These are phyloP conservation scores for Hexamita inflata DNA, from an alignment of 208 protist genomes.

Conservation along the genomic window DNA sequence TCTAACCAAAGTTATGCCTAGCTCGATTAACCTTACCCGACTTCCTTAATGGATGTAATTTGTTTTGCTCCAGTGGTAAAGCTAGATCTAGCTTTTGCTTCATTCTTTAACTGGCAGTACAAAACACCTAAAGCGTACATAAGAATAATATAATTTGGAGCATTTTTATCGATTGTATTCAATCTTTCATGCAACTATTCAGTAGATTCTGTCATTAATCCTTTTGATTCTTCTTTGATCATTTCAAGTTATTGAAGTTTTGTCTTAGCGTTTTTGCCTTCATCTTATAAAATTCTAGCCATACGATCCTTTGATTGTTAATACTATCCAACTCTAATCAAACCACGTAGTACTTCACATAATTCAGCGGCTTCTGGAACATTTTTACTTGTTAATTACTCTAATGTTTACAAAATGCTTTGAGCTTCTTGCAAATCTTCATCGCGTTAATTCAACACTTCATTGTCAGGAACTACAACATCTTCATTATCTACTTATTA, in stretches of 20 bases:
- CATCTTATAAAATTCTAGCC: conserved; percentile 14
- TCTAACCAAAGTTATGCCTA: conserved; percentile 2
- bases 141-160: conserved; percentile 1
- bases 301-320: not conserved
- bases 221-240: not conserved
- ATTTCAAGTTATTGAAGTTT: not conserved
- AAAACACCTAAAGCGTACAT: not conserved
- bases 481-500: not conserved
- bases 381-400: not conserved
- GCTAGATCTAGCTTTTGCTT: not conserved
- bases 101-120: conserved; percentile 18
- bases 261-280: conserved; percentile 2
- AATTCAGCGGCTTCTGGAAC: not conserved
- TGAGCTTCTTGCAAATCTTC: not conserved
- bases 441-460: not conserved
- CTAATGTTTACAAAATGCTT: not conserved
- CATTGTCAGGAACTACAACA: not conserved
- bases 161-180: not conserved
- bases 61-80: not conserved
- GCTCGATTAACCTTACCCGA: not conserved
- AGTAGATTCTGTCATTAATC: not conserved
- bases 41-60: not conserved
- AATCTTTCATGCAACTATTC: not conserved
- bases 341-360: not conserved
- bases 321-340: conserved; percentile 6